phyloP scores from a whole-genome alignment of 495 filamentous ascomycete species.

The Tuber indicum region DNA sequence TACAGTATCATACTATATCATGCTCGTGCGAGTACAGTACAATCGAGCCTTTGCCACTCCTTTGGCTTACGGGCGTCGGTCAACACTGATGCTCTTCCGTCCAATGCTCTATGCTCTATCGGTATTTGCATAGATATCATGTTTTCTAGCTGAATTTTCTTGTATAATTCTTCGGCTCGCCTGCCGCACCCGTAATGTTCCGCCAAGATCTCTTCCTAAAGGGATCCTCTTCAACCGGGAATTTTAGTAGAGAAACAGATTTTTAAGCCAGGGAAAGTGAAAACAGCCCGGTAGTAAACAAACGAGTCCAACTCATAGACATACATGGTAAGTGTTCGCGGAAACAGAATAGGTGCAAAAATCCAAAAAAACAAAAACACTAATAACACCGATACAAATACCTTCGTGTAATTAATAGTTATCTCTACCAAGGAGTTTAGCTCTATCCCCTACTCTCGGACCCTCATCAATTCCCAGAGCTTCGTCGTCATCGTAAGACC shows the following conservation, averaged over 20 bases:
- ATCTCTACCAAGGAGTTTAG: conserved; percentile 28
- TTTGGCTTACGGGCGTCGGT: background rate
- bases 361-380: conserved; percentile 3
- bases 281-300: background rate
- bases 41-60: background rate
- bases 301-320: background rate
- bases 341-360: background rate
- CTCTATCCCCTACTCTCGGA: conserved; percentile 32
- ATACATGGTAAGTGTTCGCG: background rate
- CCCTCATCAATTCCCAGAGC: conserved; percentile 39
- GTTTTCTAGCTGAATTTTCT: background rate
- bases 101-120: background rate
- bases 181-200: background rate
- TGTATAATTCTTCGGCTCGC: background rate
- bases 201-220: background rate
- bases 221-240: background rate
- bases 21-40: background rate
- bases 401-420: conserved; percentile 13
- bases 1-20: background rate
- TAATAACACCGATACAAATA: background rate
- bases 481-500: conserved; percentile 35
- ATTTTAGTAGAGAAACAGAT: background rate
- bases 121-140: background rate
- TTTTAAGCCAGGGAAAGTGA: background rate
- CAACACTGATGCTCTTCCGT: background rate